Evolutionary conservation across 2,329 filamentous ascomycete species (phyloP), one percentile per base, ranked within the genome.

Genomic region (Colletotrichum lindemuthianum): DNA sequence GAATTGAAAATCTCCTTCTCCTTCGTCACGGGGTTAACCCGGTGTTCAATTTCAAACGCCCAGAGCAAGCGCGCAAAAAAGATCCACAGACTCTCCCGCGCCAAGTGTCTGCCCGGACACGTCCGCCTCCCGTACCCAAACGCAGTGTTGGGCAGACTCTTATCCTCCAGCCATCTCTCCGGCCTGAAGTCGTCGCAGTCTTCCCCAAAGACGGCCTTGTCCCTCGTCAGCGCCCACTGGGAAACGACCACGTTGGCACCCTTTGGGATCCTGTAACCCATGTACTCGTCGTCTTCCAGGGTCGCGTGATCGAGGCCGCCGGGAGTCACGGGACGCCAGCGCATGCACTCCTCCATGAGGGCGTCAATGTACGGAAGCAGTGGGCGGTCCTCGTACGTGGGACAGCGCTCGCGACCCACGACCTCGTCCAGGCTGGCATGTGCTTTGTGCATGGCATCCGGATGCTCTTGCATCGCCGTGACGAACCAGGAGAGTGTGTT

Each of bases 161-260:
- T 67, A 1, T 68, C 56, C 36, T 71, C 71, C 11, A 86, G 69
- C 82, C 82, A 86, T 6, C 84, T 74, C 54, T 84, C 82, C 0
- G 84, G 82, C 2, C 74, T 73, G 68, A 81, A 86, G 0, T 67
- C 63, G 16, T 84, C 75, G 0, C 78, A 75, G 63, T 86, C 80
- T 0, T 73, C 67, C 0, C 82, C 84, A 67, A 81, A 86, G 2
- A 81, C 69, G 0, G 52, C 67, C 45, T 71, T 71, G 69, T 85
- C 79, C 8, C 73, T 73, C 8, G 71, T 69, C 16, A 79, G 75
- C 47, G 75, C 73, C 69, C 75, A 83, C 36, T 74, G 70, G 39
- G 82, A 83, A 7, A 76, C 66, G 12, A 83, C 67, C 7, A 85
- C 70, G 4, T 76, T 75, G 4, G 74, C 63, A 1, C 69, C 73